Percentiles rank a stretch among this genome's conserved stretches.
These are phyloP conservation scores for Sordariomycetes sp. DNA, from an alignment of 2,329 filamentous ascomycete species.

Conservation along the genomic window DNA sequence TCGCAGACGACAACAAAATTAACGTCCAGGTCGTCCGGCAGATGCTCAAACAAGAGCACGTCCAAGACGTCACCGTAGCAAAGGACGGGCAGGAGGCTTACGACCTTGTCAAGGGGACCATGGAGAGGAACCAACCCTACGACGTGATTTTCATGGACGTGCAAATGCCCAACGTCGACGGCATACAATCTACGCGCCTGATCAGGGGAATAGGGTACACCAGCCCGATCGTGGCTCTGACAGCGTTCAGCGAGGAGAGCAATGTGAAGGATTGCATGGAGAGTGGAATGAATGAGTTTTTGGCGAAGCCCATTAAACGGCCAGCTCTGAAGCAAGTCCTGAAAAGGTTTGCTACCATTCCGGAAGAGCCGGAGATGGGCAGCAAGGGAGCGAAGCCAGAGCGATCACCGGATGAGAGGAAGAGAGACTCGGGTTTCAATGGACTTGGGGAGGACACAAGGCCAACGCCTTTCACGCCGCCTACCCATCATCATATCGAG, in stretches of 20 bases:
- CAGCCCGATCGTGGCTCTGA: conserved; percentile 82
- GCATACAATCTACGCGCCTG: conserved; percentile 73
- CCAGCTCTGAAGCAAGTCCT: conserved; percentile 80
- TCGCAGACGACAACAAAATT: conserved; percentile 62
- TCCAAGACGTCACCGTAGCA: conserved; percentile 83
- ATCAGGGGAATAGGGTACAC: conserved; percentile 82
- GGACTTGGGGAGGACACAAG: no score
- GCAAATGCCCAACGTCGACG: conserved; percentile 90
- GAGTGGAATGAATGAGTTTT: conserved; percentile 86
- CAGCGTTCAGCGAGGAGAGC: conserved; percentile 83
- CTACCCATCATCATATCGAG: no score
- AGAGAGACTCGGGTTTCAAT: no score
- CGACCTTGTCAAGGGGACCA: conserved; percentile 73
- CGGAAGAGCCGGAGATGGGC: conserved; percentile 54
- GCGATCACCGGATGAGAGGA: no score
- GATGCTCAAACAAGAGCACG: conserved; percentile 65
- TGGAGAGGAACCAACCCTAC: conserved; percentile 64
- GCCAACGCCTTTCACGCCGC: no score
- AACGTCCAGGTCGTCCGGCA: conserved; percentile 51
- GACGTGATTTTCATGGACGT: conserved; percentile 96
- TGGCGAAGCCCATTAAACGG: conserved; percentile 68
- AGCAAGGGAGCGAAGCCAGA: no score
- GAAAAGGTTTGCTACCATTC: conserved; percentile 74
- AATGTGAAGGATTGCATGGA: conserved; percentile 83
- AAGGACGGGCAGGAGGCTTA: conserved; percentile 82